These are phyloP conservation scores for Aspergillus nomiae DNA, from an alignment of 2,329 filamentous ascomycete genomes.

Conservation along the genomic window DNA sequence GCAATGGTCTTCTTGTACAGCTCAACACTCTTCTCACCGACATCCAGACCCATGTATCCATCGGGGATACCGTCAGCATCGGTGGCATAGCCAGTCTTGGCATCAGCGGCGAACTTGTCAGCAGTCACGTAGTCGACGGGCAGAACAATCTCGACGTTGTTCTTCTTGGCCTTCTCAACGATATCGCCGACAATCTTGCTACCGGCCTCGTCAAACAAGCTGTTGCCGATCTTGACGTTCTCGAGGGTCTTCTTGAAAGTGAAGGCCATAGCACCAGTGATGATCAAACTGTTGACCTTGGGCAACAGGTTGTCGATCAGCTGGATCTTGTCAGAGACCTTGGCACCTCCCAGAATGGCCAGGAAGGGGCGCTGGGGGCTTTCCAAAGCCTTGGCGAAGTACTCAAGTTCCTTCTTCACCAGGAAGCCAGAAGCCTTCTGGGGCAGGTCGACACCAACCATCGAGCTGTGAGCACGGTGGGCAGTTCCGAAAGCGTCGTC, in stretches of 20 bases:
- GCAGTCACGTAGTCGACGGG: conserved; percentile 95
- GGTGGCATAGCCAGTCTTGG: conserved; percentile 76
- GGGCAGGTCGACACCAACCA: conserved; percentile 94
- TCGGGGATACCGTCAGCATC: conserved; percentile 90
- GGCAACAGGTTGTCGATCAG: conserved; percentile 97
- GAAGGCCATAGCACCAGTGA: conserved; percentile 98
- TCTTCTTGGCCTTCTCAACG: conserved; percentile 93
- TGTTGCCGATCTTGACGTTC: conserved; percentile 84
- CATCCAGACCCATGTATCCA: conserved; percentile 97
- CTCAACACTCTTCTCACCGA: conserved; percentile 83
- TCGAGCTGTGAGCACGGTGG: conserved; percentile 97
- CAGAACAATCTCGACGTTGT: conserved; percentile 92
- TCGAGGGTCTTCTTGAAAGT: conserved; percentile 99
- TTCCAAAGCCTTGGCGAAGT: conserved; percentile 97
- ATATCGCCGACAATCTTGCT: conserved; percentile 86
- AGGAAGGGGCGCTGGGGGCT: conserved; percentile 93
- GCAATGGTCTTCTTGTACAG: conserved; percentile 85
- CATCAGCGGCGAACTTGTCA: conserved; percentile 89
- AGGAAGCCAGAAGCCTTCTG: conserved; percentile 98
- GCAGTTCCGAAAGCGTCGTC: conserved; percentile 98
- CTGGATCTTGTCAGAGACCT: conserved; percentile 99
- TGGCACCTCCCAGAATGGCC: conserved; percentile 95
- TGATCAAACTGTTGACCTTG: conserved; percentile 95
- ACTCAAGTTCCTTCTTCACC: conserved; percentile 99
- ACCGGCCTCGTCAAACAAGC: conserved; percentile 89